These are phyloP conservation scores for Curvularia sp. DNA, from an alignment of 2,329 filamentous ascomycete genomes.

Conservation along the genomic window DNA sequence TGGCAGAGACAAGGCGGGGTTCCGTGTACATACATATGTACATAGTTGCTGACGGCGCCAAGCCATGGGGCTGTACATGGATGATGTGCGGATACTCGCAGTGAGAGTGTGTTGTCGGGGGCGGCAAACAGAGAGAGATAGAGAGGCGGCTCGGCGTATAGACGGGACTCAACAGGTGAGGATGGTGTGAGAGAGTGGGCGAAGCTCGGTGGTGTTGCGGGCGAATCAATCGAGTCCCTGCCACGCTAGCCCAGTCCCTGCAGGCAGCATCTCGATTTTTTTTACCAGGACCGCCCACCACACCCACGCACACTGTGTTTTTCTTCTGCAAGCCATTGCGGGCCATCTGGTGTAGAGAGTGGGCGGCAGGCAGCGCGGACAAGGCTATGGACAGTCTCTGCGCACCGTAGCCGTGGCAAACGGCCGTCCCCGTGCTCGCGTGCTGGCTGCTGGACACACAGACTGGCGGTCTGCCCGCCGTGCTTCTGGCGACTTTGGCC, in stretches of 20 bases:
- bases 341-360: not conserved
- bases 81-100: not conserved
- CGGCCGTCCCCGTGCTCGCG: conserved; percentile 2
- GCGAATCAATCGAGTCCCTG: conserved; percentile 23
- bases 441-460: conserved; percentile 16
- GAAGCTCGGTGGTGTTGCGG: conserved; percentile 13
- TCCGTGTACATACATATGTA: too few relatives aligned
- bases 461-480: conserved; percentile 43
- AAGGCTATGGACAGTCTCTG: not conserved
- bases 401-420: not conserved
- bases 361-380: not conserved
- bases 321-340: conserved; percentile 19
- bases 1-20: conserved; percentile 3
- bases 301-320: not conserved
- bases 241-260: conserved; percentile 22
- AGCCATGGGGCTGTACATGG: conserved; percentile 1
- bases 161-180: not conserved
- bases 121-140: not conserved
- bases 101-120: not conserved
- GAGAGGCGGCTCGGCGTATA: not conserved
- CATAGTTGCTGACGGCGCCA: conserved; percentile 2
- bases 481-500: conserved; percentile 9
- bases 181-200: conserved; percentile 1
- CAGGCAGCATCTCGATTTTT: conserved; percentile 20
- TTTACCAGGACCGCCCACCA: conserved; percentile 16